Base-by-base conservation (phyloP, 129 eudicot species). In the Artemisia annua region DNA sequence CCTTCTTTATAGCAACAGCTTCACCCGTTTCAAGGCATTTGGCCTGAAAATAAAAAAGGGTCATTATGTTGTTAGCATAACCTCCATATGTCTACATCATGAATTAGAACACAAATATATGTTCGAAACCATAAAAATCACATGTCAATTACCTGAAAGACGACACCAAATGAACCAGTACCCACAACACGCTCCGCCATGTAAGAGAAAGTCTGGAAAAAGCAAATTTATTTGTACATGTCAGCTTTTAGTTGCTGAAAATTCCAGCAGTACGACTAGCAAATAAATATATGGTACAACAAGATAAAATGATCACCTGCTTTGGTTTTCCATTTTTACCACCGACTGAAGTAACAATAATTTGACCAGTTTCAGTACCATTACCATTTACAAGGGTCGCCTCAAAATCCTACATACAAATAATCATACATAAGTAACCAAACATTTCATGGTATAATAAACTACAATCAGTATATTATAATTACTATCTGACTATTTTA, bases 181-280 rank as follows among this genome's bases (percentile, higher is more conserved):
- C 99, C 99, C 15, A 90, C 99, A 26, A 94, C 96, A 28, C 99
- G 93, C 79, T 94, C 97, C 15, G 99, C 96, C 97, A 90, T 90
- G 85, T 90, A 94, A 30, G 99, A 94, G 74, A 90, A 61, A 22
- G 99, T 90, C 99, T 94, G 88, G 16, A 65, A 69, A 70, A 19
- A 49, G 58, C 7, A 32, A 24, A 66, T 19, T 67, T 7, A 28
- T 17, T 22, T 15, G 44, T 20, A 59, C 54, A 73, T 20, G 30
- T 65, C 24, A 72, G 15, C 17, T 71, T 43, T 8, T 54, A 18
- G 35, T 44, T 26, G 26, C n/a, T 4, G 30, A 44, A 22, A 57
- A 55, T 16, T 48, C 20, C 19, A 9, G 10, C 32, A 17, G 63
- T 26, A 35, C 48, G 22, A 4, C 49, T 63, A 76, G 73, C 46